Evolutionary conservation across 2,329 filamentous ascomycete species (phyloP).

Genomic region (Colletotrichum costaricense): DNA sequence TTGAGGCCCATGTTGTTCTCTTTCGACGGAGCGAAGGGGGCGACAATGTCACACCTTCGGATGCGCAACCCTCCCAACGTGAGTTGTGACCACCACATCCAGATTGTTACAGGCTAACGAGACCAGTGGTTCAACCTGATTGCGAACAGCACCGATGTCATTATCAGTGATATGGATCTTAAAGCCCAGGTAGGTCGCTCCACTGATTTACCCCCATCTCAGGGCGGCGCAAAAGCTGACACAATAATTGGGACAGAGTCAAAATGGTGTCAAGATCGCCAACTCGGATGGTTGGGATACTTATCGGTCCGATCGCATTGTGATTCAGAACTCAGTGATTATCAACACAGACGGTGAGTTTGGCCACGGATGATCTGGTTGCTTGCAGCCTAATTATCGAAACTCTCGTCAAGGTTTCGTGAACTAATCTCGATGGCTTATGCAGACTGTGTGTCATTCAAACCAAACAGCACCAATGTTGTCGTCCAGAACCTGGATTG

Average conservation of each 20-base stretch:
- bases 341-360: slow-evolving; percentile 67
- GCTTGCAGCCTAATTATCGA: neutral
- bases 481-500: slow-evolving; percentile 75
- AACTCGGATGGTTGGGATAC: slow-evolving; percentile 64
- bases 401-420: neutral
- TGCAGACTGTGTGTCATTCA: slow-evolving; percentile 75
- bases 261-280: slow-evolving; percentile 71
- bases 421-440: neutral
- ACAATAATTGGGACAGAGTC: slow-evolving; percentile 47
- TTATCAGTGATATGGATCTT: slow-evolving; percentile 73
- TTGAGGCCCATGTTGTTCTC: slow-evolving; percentile 28
- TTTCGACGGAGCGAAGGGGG: slow-evolving; percentile 21
- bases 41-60: slow-evolving; percentile 32
- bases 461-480: slow-evolving; percentile 77
- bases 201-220: slow-evolving; percentile 45
- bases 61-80: slow-evolving; percentile 65
- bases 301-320: slow-evolving; percentile 70
- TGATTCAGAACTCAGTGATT: slow-evolving; percentile 74
- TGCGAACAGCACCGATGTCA: slow-evolving; percentile 72
- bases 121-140: slow-evolving; percentile 63
- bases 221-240: neutral
- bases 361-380: no score
- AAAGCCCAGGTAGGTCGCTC: slow-evolving; percentile 36
- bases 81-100: neutral
- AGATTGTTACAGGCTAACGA: neutral